Conservation (phyloP, 208 protist species). For the Leishmania tarentolae region DNA sequence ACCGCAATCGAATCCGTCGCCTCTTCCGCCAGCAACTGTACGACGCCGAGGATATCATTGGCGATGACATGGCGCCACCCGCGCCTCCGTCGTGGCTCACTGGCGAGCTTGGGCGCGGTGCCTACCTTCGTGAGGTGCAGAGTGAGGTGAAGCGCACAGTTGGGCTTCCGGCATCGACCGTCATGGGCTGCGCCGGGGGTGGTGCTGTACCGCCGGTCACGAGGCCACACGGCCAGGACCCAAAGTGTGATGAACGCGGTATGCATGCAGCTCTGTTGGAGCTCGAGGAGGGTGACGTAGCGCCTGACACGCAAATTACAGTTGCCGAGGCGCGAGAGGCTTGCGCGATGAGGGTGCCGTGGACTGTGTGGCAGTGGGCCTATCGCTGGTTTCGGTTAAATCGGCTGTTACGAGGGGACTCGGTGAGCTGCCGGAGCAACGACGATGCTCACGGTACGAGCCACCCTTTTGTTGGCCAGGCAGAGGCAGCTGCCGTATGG, state of each 20-base stretch:
- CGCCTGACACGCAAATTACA: conserved; percentile 37
- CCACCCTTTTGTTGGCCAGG: not conserved
- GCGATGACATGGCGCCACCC: conserved; percentile 31
- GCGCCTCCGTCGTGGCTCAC: conserved; percentile 18
- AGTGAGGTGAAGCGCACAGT: conserved; percentile 51
- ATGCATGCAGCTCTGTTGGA: conserved; percentile 8
- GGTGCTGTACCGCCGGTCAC: conserved; percentile 10
- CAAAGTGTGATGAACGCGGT: not conserved
- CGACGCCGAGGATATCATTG: conserved; percentile 85
- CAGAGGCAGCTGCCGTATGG: conserved; percentile 27
- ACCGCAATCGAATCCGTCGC: conserved; percentile 54
- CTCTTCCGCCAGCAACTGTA: conserved; percentile 84
- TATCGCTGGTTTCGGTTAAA: conserved; percentile 64
- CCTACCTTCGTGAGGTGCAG: conserved; percentile 50
- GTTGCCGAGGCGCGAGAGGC: conserved; percentile 55
- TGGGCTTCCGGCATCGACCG: conserved; percentile 40
- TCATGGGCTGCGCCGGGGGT: not conserved
- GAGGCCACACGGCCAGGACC: not conserved
- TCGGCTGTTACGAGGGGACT: conserved; percentile 8
- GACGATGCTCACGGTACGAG: not conserved
- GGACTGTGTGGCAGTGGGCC: conserved; percentile 90
- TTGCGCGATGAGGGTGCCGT: conserved; percentile 56
- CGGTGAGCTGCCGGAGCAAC: not conserved
- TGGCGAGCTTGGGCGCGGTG: conserved; percentile 27
- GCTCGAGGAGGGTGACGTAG: conserved; percentile 10